Evolutionary conservation across 768 basidiomycete species (phyloP).

Genomic region (Hirschioporus abietinus): DNA sequence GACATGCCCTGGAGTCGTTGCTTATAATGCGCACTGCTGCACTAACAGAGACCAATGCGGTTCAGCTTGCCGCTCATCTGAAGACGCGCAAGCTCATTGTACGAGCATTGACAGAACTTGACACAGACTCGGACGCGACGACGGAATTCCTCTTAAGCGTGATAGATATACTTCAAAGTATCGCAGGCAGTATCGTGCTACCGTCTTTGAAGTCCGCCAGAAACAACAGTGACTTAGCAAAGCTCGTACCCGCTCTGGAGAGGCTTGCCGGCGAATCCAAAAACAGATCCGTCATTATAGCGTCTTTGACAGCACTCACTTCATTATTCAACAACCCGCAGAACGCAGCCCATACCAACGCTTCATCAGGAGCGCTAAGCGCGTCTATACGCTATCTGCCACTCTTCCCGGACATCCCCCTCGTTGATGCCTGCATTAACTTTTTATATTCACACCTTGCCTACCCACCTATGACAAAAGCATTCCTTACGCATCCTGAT

Average conservation of each 20-base stretch:
- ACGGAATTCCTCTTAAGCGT: constrained; percentile 67
- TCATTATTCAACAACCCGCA: constrained; percentile 55
- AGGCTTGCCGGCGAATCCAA: constrained; percentile 49
- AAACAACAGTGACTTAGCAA: constrained; percentile 4
- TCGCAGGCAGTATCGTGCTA: constrained; percentile 43
- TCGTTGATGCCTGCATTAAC: constrained; percentile 69
- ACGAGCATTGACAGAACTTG: constrained; percentile 57
- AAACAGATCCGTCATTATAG: constrained; percentile 74
- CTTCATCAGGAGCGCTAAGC: constrained; percentile 53
- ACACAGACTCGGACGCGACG: constrained; percentile 58
- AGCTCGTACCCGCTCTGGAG: constrained; percentile 50
- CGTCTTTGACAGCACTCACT: constrained; percentile 55
- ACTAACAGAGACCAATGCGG: constrained; percentile 61
- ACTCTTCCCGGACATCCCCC: constrained; percentile 59
- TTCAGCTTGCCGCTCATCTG: constrained; percentile 51
- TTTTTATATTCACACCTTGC: constrained; percentile 74
- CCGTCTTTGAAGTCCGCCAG: constrained; percentile 24
- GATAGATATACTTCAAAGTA: constrained; percentile 64
- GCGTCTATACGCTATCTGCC: constrained; percentile 70
- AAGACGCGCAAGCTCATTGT: constrained; percentile 64
- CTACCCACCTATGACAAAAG: constrained; percentile 67
- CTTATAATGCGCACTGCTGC: constrained; percentile 75
- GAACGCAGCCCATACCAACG: constrained; percentile 48
- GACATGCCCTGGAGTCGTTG: constrained; percentile 80
- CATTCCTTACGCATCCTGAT: constrained; percentile 64